These are phyloP conservation scores for Colletotrichum musae DNA, from an alignment of 2,329 filamentous ascomycete species.

Conservation along the genomic window DNA sequence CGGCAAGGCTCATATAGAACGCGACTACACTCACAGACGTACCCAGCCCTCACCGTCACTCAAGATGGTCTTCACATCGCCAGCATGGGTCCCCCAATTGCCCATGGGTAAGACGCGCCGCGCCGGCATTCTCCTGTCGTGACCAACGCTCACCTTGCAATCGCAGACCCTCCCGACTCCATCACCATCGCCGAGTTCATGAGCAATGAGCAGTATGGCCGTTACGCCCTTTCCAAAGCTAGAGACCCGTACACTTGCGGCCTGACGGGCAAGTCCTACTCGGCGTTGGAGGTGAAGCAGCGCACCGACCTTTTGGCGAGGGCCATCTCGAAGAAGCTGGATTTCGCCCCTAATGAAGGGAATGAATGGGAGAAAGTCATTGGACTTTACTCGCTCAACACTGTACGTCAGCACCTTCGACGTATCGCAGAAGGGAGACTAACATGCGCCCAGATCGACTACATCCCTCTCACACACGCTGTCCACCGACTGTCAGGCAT, in stretches of 20 bases:
- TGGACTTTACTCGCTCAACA: constrained; percentile 84
- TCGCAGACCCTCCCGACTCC: constrained; percentile 76
- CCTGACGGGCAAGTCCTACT: constrained; percentile 77
- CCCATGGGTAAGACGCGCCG: constrained; percentile 61
- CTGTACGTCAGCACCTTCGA: constrained; percentile 63
- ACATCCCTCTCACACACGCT: constrained; percentile 79
- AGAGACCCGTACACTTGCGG: constrained; percentile 84
- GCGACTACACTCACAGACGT: no score
- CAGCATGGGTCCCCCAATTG: constrained; percentile 73
- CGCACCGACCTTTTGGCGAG: constrained; percentile 78
- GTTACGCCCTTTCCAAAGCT: constrained; percentile 73
- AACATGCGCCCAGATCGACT: constrained; percentile 74
- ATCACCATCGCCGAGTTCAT: constrained; percentile 85
- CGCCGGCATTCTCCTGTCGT: constrained; percentile 6
- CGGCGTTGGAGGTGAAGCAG: constrained; percentile 72
- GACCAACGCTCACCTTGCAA: constrained; percentile 21
- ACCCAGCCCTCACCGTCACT: neutral
- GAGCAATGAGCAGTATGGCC: constrained; percentile 78
- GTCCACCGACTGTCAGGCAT: constrained; percentile 83
- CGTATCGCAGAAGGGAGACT: neutral
- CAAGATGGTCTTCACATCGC: constrained; percentile 71
- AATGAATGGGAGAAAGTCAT: constrained; percentile 87
- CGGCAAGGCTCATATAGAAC: neutral
- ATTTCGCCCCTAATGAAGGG: constrained; percentile 78
- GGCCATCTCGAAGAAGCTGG: constrained; percentile 78